Evolutionary conservation across 2,329 filamentous ascomycete species (phyloP).

Genomic region (Phialophora expanda): DNA sequence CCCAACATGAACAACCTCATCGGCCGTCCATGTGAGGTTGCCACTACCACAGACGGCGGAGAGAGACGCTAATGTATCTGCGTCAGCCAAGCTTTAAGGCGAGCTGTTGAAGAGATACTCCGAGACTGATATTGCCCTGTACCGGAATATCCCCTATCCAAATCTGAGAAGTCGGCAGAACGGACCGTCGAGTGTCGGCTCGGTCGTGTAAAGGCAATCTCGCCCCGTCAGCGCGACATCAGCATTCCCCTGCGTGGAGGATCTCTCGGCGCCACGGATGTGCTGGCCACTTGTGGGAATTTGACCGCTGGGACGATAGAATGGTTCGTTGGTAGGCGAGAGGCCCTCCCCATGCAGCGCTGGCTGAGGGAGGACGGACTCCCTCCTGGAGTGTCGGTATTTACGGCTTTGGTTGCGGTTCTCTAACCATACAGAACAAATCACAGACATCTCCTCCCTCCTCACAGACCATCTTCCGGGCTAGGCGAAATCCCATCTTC

Average conservation of each 20-base stretch:
- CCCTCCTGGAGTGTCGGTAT: neutral
- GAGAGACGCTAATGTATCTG: constrained; percentile 4
- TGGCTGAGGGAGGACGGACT: neutral
- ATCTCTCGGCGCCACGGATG: neutral
- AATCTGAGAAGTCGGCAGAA: neutral
- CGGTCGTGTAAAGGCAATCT: neutral
- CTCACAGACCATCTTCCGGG: constrained; percentile 68
- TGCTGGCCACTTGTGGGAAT: neutral
- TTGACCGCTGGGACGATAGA: neutral
- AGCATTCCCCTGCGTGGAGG: neutral
- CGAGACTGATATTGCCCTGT: neutral
- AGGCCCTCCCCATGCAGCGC: neutral
- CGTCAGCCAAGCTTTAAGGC: neutral
- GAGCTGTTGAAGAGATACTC: neutral
- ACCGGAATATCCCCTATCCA: neutral
- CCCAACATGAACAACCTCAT: neutral
- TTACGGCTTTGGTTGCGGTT: constrained; percentile 31
- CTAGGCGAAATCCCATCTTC: constrained; percentile 69
- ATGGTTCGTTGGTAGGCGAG: neutral
- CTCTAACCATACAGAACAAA: constrained; percentile 45
- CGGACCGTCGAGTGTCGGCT: neutral
- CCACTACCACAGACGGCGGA: neutral
- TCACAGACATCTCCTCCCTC: constrained; percentile 66
- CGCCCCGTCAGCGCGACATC: neutral
- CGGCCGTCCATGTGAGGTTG: neutral